Evolutionary conservation across 176 grass and related monocot species (phyloP).

Genomic region (Bonia amplexicaulis): DNA sequence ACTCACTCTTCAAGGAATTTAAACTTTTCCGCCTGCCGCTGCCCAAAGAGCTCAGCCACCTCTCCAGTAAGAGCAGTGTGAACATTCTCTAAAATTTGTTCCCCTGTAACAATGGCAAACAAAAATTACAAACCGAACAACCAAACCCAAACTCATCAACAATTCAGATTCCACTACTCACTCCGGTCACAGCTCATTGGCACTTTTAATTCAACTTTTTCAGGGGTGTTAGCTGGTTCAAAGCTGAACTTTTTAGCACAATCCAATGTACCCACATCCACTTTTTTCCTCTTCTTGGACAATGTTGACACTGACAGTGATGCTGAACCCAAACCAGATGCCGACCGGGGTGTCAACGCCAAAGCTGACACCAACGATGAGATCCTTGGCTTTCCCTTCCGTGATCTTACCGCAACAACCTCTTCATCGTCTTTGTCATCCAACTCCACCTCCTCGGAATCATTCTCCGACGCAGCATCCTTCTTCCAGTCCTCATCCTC

Average conservation of each 20-base stretch:
- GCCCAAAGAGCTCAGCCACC: conserved; percentile 64
- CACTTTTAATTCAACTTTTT: conserved; percentile 13
- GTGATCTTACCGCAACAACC: conserved; percentile 27
- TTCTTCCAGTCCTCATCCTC: conserved; percentile 78
- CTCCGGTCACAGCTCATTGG: conserved; percentile 18
- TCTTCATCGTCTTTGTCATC: conserved; percentile 57
- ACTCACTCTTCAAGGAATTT: conserved; percentile 81
- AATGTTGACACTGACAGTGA: neutral
- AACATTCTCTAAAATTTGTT: conserved; percentile 20
- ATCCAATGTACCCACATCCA: conserved; percentile 59
- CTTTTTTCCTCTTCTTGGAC: conserved; percentile 64
- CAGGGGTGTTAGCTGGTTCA: conserved; percentile 18
- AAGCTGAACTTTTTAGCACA: conserved; percentile 77
- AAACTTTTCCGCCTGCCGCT: conserved; percentile 73
- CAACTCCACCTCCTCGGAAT: conserved; percentile 73
- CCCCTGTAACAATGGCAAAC: conserved; percentile 42
- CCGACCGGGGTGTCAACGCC: neutral
- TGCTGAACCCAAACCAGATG: neutral
- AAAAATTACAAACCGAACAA: conserved; percentile 13
- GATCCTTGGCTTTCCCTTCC: conserved; percentile 26
- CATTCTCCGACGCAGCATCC: conserved; percentile 26
- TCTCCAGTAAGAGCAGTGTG: conserved; percentile 52
- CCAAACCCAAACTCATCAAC: neutral
- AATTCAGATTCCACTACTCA: conserved; percentile 36
- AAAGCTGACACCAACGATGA: conserved; percentile 15